These are phyloP conservation scores for Yarrowia bubula DNA, from an alignment of 805 yeast species.

Conservation along the genomic window DNA sequence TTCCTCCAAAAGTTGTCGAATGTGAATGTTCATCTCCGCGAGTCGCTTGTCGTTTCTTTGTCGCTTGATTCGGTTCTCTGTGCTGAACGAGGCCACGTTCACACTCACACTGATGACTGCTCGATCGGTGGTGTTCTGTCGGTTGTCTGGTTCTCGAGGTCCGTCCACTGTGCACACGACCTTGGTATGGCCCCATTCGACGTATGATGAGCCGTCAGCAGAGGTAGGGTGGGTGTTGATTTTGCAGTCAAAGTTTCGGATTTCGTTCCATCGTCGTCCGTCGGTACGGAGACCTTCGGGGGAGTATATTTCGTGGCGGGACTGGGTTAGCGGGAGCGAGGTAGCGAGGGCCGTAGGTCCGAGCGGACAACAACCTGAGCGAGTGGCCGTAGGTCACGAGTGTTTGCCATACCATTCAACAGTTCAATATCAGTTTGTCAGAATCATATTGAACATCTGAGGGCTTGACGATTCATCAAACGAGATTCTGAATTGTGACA, in stretches of 20 bases:
- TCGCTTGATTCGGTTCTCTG: constrained; percentile 70
- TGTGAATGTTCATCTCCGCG: constrained; percentile 37
- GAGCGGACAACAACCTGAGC: too few species aligned
- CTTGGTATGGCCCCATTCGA: constrained; percentile 90
- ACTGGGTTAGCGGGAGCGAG: constrained; percentile 27
- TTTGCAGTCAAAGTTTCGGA: constrained; percentile 74
- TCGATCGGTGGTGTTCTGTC: constrained; percentile 46
- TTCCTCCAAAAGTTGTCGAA: constrained; percentile 44
- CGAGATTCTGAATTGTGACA: too few species aligned
- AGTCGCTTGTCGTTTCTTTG: constrained; percentile 54
- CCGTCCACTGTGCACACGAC: constrained; percentile 84
- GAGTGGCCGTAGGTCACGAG: too few species aligned
- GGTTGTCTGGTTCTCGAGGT: constrained; percentile 74
- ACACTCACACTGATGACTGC: constrained; percentile 64
- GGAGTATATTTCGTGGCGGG: constrained; percentile 68
- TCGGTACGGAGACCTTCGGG: constrained; percentile 90
- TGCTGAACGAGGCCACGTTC: constrained; percentile 76
- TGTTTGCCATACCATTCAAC: too few species aligned
- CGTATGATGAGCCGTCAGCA: constrained; percentile 87
- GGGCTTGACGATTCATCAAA: too few species aligned
- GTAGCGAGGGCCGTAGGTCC: not conserved
- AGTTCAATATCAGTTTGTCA: too few species aligned
- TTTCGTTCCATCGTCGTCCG: constrained; percentile 94
- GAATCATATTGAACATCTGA: too few species aligned
- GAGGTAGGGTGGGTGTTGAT: constrained; percentile 80